Percentiles rank a stretch among this genome's conserved stretches.
These are phyloP conservation scores for Calycina herbarum DNA, from an alignment of 2,329 filamentous ascomycete species.

Conservation along the genomic window DNA sequence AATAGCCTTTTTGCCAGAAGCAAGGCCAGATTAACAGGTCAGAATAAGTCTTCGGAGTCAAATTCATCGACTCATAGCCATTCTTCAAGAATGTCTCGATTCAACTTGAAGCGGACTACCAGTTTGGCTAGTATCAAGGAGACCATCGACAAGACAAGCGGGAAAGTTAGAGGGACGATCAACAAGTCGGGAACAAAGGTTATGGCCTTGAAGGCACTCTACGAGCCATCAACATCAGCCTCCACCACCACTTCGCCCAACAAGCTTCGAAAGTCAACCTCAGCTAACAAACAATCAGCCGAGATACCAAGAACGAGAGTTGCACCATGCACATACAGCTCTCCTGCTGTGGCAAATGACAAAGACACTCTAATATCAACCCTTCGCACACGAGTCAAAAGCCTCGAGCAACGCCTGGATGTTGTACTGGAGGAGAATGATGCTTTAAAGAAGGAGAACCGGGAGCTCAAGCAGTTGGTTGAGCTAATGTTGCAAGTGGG, in stretches of 20 bases:
- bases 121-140: not conserved
- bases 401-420: not conserved
- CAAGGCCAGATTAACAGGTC: not conserved
- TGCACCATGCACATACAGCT: constrained; percentile 34
- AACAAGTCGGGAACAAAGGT: constrained; percentile 28
- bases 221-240: constrained; percentile 24
- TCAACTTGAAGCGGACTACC: not conserved
- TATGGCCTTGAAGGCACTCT: constrained; percentile 30
- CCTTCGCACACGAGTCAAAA: not conserved
- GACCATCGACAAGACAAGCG: not conserved
- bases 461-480: not conserved
- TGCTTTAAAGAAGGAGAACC: not conserved
- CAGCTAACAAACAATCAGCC: constrained; percentile 2
- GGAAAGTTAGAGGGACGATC: not conserved
- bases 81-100: not conserved
- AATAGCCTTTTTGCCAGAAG: not conserved
- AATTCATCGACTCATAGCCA: not conserved
- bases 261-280: constrained; percentile 19
- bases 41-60: not conserved
- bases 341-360: constrained; percentile 27
- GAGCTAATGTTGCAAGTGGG: not conserved
- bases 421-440: not conserved
- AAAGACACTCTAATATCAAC: constrained; percentile 22
- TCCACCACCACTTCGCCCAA: constrained; percentile 15
- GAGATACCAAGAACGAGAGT: constrained; percentile 22